Evolutionary conservation across 805 yeast genomes (phyloP).

Genomic region (Starmerella ratchasimensis): DNA sequence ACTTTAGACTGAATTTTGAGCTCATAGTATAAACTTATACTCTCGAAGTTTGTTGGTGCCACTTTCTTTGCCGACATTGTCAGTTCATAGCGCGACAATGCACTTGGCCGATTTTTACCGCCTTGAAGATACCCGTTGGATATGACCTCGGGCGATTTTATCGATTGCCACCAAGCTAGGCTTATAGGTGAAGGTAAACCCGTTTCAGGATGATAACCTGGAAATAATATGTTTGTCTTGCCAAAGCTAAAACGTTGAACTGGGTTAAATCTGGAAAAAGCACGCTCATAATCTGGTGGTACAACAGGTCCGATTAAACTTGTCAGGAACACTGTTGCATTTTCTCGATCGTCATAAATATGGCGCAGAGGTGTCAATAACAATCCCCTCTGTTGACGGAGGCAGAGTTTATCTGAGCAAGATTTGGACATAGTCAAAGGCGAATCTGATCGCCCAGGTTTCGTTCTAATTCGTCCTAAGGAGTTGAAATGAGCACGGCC

Average conservation of each 20-base stretch:
- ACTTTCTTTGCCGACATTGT: not conserved
- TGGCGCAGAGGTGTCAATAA: conserved; percentile 22
- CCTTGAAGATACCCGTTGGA: conserved; percentile 20
- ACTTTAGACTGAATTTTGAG: conserved; percentile 7
- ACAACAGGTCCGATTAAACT: conserved; percentile 23
- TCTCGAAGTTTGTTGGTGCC: not conserved
- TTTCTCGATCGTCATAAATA: conserved; percentile 15
- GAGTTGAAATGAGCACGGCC: conserved; percentile 17
- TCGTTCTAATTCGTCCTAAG: conserved; percentile 65
- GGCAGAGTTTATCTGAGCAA: conserved; percentile 71
- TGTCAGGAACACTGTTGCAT: conserved; percentile 21
- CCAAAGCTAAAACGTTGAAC: conserved; percentile 10
- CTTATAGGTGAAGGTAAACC: conserved; percentile 15
- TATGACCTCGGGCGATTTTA: conserved; percentile 16
- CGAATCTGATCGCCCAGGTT: conserved; percentile 84
- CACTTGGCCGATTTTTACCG: conserved; percentile 10
- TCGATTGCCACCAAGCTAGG: conserved; percentile 17
- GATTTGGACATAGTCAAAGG: conserved; percentile 61
- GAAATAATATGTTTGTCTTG: conserved; percentile 8
- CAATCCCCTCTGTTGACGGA: conserved; percentile 38
- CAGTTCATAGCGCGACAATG: conserved; percentile 10
- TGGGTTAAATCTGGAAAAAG: conserved; percentile 22
- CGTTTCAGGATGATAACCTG: conserved; percentile 6
- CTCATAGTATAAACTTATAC: conserved; percentile 3
- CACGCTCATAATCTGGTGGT: conserved; percentile 23